Conservation (phyloP, 768 basidiomycete genomes). For the Brasilioporus rufonigricans region DNA sequence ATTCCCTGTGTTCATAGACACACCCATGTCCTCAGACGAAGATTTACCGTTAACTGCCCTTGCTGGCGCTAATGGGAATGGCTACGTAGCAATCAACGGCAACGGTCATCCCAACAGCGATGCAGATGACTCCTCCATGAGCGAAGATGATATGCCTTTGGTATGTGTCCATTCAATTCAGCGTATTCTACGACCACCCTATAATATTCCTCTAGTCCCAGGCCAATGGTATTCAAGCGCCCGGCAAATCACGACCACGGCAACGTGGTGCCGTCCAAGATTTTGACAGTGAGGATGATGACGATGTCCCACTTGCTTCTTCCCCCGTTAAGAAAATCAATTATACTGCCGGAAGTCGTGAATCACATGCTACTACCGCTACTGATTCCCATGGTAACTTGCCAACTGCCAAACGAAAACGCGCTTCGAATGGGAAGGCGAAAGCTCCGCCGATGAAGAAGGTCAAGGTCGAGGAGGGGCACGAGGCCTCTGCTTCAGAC, state of each 20-base stretch:
- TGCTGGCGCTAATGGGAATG: slow-evolving; percentile 42
- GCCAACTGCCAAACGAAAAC: slow-evolving; percentile 44
- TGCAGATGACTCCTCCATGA: slow-evolving; percentile 49
- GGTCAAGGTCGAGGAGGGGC: slow-evolving; percentile 50
- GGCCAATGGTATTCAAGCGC: slow-evolving; percentile 45
- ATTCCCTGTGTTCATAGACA: slow-evolving; percentile 23
- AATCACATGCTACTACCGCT: slow-evolving; percentile 32
- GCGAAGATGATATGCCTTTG: slow-evolving; percentile 71
- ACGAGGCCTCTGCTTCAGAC: slow-evolving; percentile 27
- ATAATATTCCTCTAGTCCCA: slow-evolving; percentile 48
- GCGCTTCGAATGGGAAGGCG: slow-evolving; percentile 42
- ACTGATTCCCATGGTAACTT: slow-evolving; percentile 40
- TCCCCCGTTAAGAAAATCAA: slow-evolving; percentile 58
- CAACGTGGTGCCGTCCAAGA: slow-evolving; percentile 60
- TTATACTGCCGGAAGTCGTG: slow-evolving; percentile 40
- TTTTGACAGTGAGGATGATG: slow-evolving; percentile 60
- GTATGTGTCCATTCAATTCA: slow-evolving; percentile 40
- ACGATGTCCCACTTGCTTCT: slow-evolving; percentile 70
- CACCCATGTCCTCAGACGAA: slow-evolving; percentile 56
- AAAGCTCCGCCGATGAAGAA: slow-evolving; percentile 67
- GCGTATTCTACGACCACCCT: slow-evolving; percentile 13
- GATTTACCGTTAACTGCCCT: slow-evolving; percentile 47
- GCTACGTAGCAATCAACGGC: slow-evolving; percentile 44
- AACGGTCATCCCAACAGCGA: slow-evolving; percentile 39
- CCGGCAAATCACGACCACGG: slow-evolving; percentile 26